phyloP scores from a whole-genome alignment of 352 stramenopile species.

The Elongisporangium anandrum region DNA sequence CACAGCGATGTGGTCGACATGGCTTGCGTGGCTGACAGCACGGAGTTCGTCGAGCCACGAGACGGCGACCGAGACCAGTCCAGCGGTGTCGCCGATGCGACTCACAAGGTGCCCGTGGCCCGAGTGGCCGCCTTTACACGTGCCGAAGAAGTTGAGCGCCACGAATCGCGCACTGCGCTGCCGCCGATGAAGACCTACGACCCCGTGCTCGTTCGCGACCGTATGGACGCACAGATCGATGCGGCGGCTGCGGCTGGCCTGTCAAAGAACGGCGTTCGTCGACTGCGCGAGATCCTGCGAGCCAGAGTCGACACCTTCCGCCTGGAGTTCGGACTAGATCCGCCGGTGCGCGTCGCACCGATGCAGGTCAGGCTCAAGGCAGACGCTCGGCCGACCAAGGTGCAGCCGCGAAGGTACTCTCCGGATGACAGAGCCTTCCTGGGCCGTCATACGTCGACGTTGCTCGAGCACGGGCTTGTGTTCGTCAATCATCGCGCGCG shows the following conservation, averaged over 20 bases:
- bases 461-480: slow-evolving; percentile 2
- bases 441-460: not conserved
- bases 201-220: not conserved
- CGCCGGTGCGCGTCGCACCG: slow-evolving; percentile 7
- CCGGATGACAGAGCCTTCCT: slow-evolving; percentile 6
- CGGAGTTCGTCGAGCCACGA: too few species aligned
- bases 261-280: not conserved
- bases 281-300: slow-evolving; percentile 1
- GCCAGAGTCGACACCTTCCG: slow-evolving; percentile 4
- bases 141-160: slow-evolving; percentile 1
- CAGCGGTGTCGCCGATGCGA: too few species aligned
- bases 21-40: too few species aligned
- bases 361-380: slow-evolving; percentile 9
- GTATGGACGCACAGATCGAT: slow-evolving; percentile 2
- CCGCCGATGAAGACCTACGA: not conserved
- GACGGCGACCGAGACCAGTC: too few species aligned
- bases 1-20: too few species aligned
- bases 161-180: slow-evolving; percentile 2
- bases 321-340: slow-evolving; percentile 9
- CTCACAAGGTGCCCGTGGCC: too few species aligned
- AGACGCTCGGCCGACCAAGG: not conserved
- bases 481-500: slow-evolving; percentile 7
- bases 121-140: too few species aligned
- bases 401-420: slow-evolving; percentile 3
- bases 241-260: not conserved